A percentile compares a stretch with the other conserved stretches of the same genome.
Conservation (phyloP, 1,139 yeast genomes). For the Sugiyamaella japonica region DNA sequence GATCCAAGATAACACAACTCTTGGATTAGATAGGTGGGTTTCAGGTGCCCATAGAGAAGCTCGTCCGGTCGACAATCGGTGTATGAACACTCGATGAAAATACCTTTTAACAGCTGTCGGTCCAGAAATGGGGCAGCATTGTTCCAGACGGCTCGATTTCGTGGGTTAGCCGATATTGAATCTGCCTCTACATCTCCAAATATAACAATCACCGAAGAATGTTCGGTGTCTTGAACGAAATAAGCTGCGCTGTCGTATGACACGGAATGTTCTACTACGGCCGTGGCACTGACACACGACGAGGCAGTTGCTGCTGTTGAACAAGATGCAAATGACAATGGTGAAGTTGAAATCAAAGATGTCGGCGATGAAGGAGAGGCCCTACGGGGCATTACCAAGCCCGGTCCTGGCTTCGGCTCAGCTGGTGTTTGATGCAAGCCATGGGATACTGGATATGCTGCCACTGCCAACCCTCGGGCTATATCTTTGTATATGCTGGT, state of each 20-base stretch:
- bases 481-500: slow-evolving; percentile 12
- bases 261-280: slow-evolving; percentile 16
- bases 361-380: slow-evolving; percentile 1
- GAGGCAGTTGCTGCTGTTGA: slow-evolving; percentile 21
- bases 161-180: slow-evolving; percentile 44
- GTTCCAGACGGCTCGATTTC: slow-evolving; percentile 58
- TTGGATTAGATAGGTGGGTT: slow-evolving; percentile 59
- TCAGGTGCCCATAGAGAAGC: slow-evolving; percentile 73
- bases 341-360: slow-evolving; percentile 3
- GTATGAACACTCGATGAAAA: slow-evolving; percentile 78
- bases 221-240: slow-evolving; percentile 45
- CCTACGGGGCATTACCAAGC: not conserved
- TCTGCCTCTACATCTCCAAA: slow-evolving; percentile 88
- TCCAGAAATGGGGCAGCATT: slow-evolving; percentile 51
- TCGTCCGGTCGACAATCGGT: slow-evolving; percentile 48
- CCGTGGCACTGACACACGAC: slow-evolving; percentile 19
- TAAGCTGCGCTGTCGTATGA: slow-evolving; percentile 53
- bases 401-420: not conserved
- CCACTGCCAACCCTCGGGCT: slow-evolving; percentile 25
- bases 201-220: slow-evolving; percentile 48
- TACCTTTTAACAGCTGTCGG: slow-evolving; percentile 47
- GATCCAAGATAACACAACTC: slow-evolving; percentile 53
- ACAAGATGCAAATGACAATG: slow-evolving; percentile 1
- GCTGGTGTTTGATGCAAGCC: slow-evolving; percentile 23
- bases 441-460: slow-evolving; percentile 32